Evolutionary conservation across 2,329 filamentous ascomycete species (phyloP), one percentile per base, ranked within the genome.

Genomic region (Lasiodiplodia sp.): DNA sequence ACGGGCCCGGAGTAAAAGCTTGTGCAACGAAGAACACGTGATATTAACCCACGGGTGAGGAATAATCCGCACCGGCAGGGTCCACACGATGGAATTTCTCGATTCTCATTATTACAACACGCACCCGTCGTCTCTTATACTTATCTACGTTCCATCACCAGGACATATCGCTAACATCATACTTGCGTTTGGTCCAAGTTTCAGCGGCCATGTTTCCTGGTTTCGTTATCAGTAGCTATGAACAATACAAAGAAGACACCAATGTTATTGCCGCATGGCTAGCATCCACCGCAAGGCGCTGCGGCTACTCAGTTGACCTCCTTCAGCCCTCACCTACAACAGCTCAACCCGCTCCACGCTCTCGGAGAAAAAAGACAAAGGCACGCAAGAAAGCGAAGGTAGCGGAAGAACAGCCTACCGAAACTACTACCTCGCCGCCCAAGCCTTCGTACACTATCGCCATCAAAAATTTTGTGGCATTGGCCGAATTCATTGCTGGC

Each of bases 191-290:
- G 10, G 3, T 1, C 10, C 7, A 2, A 8, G 21, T 7, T 11
- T 25, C 14, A 34, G 4, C 28, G 3, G 40, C 34, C 16, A 76
- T 72, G 62, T 68, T 72, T 18, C 69, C 72, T 2, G 57, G 72
- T 8, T 71, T 68, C 47, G 58, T 75, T 2, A 69, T 57, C 81
- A 76, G 78, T 66, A 73, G 73, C 1, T 83, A 83, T 69, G 74
- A 74, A 23, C 75, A 78, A 67, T 83, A 83, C 72, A 83, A 82
- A 69, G 68, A 77, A n/a, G 81, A 83, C 66, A 82, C 79, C 0
- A 72, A 82, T 47, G 73, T 76, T 2, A 75, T 84, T 11, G 80
- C 79, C 1, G 72, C 75, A 38, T 84, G 81, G 82, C 79, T 84
- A 8, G 81, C 79, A 2, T 78, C 77, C 1, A 83, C 80, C 0